phyloP scores from a whole-genome alignment of 2,329 filamentous ascomycete species.

The Gnomoniopsis sp. region DNA sequence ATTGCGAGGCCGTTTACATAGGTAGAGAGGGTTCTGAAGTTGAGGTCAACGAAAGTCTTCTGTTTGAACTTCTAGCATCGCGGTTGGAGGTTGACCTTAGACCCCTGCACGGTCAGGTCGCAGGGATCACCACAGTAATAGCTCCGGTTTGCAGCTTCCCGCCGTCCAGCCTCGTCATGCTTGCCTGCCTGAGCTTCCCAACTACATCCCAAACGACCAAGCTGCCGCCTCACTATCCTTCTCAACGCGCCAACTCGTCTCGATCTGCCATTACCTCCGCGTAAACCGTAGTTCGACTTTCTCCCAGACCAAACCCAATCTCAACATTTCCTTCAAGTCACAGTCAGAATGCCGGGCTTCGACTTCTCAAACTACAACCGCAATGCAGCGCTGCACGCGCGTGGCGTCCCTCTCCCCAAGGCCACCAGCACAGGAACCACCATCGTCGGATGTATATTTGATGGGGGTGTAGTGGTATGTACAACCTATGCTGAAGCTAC shows the following conservation, averaged over 20 bases:
- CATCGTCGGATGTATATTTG: slow-evolving; percentile 95
- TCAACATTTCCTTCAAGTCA: background rate
- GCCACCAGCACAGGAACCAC: slow-evolving; percentile 98
- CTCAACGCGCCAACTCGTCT: background rate
- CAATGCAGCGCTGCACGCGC: slow-evolving; percentile 92
- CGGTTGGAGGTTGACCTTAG: background rate
- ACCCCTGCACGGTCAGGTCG: slow-evolving; percentile 20
- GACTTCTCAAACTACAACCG: slow-evolving; percentile 99
- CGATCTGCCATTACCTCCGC: background rate
- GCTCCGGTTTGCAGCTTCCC: slow-evolving; percentile 16
- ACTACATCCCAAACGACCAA: slow-evolving; percentile 9
- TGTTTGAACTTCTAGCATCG: slow-evolving; percentile 8
- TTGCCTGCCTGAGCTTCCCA: slow-evolving; percentile 20
- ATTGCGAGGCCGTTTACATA: background rate
- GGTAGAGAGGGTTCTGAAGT: background rate
- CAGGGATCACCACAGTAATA: slow-evolving; percentile 18
- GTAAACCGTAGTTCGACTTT: background rate
- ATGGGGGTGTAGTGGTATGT: slow-evolving; percentile 90
- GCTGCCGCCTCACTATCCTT: background rate
- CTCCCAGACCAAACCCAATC: background rate
- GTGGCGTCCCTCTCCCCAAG: slow-evolving; percentile 91
- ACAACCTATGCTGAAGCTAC: background rate
- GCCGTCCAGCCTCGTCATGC: slow-evolving; percentile 17
- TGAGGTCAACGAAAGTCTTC: slow-evolving; percentile 6
- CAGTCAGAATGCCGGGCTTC: slow-evolving; percentile 81